These are phyloP conservation scores for Xanthoconium separans DNA, from an alignment of 1,284 basidiomycete species.

Conservation along the genomic window DNA sequence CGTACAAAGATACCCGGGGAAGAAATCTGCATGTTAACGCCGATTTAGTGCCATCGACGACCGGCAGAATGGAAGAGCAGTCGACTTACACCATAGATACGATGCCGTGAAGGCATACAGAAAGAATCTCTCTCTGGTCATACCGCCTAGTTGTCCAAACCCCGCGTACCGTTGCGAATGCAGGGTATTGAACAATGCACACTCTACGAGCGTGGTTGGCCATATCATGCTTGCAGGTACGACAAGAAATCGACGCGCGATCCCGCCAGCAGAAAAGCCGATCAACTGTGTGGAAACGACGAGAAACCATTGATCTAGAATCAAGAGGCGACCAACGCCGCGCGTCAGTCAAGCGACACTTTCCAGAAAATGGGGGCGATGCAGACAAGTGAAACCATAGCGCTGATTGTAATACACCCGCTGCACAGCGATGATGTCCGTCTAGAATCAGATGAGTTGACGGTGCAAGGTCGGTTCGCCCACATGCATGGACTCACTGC, in stretches of 20 bases:
- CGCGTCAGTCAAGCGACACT: slow-evolving; percentile 3
- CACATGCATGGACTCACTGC: slow-evolving; percentile 29
- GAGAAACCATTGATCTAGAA: slow-evolving; percentile 36
- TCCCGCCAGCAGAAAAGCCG: slow-evolving; percentile 48
- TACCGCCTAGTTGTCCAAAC: slow-evolving; percentile 37
- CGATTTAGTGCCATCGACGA: slow-evolving; percentile 3
- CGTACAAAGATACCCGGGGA: slow-evolving; percentile 49
- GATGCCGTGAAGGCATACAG: slow-evolving; percentile 40
- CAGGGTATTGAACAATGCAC: slow-evolving; percentile 56
- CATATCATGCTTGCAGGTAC: slow-evolving; percentile 47
- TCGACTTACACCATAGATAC: slow-evolving; percentile 45
- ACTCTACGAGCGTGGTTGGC: slow-evolving; percentile 52
- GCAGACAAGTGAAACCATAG: slow-evolving; percentile 35
- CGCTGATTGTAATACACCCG: slow-evolving; percentile 36
- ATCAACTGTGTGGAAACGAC: slow-evolving; percentile 45
- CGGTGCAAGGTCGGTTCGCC: background rate
- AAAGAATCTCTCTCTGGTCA: slow-evolving; percentile 55
- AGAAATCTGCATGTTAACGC: slow-evolving; percentile 33
- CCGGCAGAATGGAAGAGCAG: background rate
- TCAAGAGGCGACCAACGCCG: background rate
- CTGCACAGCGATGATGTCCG: slow-evolving; percentile 43
- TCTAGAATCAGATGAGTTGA: slow-evolving; percentile 46
- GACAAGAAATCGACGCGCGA: slow-evolving; percentile 45
- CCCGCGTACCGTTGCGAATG: slow-evolving; percentile 55
- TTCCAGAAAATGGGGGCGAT: slow-evolving; percentile 2